Conservation (phyloP, 805 yeast species). For the Nakazawaea laoshanensis region DNA sequence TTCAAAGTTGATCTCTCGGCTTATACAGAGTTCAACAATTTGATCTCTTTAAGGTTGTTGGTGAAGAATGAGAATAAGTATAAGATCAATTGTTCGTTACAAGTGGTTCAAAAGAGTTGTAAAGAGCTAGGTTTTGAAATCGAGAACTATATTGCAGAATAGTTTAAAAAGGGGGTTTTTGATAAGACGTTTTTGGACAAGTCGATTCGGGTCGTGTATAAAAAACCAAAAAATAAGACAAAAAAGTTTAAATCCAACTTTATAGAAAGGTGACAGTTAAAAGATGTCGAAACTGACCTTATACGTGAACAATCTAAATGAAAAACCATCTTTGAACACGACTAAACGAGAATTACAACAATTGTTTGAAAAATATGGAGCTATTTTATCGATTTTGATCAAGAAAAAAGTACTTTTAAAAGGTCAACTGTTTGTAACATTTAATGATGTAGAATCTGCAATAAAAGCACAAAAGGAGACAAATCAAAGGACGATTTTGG, state of each 20-base stretch:
- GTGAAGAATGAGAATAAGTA: conserved; percentile 65
- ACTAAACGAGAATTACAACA: conserved; percentile 33
- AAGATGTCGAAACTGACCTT: conserved; percentile 19
- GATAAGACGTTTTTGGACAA: too few relatives aligned
- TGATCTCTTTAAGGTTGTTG: conserved; percentile 42
- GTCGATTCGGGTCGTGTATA: too few relatives aligned
- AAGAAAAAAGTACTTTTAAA: conserved; percentile 55
- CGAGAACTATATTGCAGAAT: conserved; percentile 46
- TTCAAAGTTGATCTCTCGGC: conserved; percentile 29
- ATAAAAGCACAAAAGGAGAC: conserved; percentile 32
- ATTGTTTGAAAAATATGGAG: conserved; percentile 31
- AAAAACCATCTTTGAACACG: conserved; percentile 47
- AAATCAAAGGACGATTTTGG: conserved; percentile 33
- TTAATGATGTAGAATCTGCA: conserved; percentile 34
- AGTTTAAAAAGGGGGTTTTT: too few relatives aligned
- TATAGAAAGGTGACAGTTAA: too few relatives aligned
- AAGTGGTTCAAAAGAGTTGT: conserved; percentile 50
- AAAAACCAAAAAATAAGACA: too few relatives aligned
- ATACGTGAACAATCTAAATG: conserved; percentile 70
- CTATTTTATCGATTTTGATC: conserved; percentile 42
- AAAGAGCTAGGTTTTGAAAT: conserved; percentile 59
- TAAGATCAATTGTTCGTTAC: conserved; percentile 73
- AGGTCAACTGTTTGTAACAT: conserved; percentile 79
- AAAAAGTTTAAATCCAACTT: too few relatives aligned
- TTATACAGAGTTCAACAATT: conserved; percentile 51